Base-by-base conservation (phyloP, 305 asterid genomes). In the Ruellia speciosa region DNA sequence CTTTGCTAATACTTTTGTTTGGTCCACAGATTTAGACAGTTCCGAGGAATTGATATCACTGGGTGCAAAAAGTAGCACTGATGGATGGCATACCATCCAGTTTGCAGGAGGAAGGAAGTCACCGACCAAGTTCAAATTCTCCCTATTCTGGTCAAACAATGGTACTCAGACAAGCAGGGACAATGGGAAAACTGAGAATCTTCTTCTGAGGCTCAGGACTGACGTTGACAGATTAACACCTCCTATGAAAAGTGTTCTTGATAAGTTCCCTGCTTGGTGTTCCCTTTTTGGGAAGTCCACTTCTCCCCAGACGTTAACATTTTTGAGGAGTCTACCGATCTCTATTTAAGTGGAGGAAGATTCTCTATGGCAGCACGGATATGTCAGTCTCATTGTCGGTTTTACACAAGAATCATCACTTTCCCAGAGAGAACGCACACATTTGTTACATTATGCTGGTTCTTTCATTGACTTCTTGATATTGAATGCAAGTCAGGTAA, bases 1-100 rank as follows among this genome's bases (percentile, higher is more conserved):
- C n/a, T n/a, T 24, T 24, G 31, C 31, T 24, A 24, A 24, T 24
- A 24, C 4, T 24, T 24, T 24, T 24, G 31, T 24, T 48, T 48
- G 9, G 13, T 66, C 55, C 7, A 50, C 70, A 81, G 85, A 84
- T 47, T 75, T 80, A 14, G 92, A 67, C 3, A 72, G 60, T 64
- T 62, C 64, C 0, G 95, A 82, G 66, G 95, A 81, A 68, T 69
- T 84, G 65, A 72, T 92, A 53, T 54, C 95, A 9, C 60, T 69
- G 0, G 86, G 89, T 7, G 80, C 79, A 52, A 92, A 86, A 79
- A 77, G 69, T 52, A 58, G 78, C 7, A 70, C 50, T 11, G 85
- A 88, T 6, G 97, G 96, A 67, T 93, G 97, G 99, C 99, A 93
- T 58, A 74, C 64, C 16, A 84, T 93, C 63, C 96, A 88, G 67